phyloP scores from a whole-genome alignment of 2,329 filamentous ascomycete genomes.

The Phyllosticta ampelicida region DNA sequence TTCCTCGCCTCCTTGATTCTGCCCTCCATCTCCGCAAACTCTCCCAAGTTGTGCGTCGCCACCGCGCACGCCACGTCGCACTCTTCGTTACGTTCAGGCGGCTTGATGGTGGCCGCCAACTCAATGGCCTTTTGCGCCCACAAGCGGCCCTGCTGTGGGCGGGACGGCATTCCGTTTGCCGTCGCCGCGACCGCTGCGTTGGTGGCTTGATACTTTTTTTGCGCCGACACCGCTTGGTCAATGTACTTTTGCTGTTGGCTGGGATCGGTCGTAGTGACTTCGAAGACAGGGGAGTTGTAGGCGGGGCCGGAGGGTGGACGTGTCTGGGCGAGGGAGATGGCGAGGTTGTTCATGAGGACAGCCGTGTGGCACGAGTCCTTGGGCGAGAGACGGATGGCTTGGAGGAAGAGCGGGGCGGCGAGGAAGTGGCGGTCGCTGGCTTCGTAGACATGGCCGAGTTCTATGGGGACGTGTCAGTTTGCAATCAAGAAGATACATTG shows the following conservation, averaged over 20 bases:
- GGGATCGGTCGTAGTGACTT: not conserved
- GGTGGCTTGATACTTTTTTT: slow-evolving; percentile 3
- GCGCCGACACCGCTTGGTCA: not conserved
- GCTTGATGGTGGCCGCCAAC: slow-evolving; percentile 53
- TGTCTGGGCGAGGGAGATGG: slow-evolving; percentile 62
- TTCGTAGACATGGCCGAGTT: slow-evolving; percentile 67
- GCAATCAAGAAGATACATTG: too few species aligned
- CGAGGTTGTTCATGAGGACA: slow-evolving; percentile 77
- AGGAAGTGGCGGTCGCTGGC: slow-evolving; percentile 65
- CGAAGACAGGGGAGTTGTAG: slow-evolving; percentile 23
- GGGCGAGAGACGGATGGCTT: slow-evolving; percentile 62
- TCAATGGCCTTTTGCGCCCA: slow-evolving; percentile 72
- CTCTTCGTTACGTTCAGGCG: slow-evolving; percentile 59
- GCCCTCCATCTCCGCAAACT: slow-evolving; percentile 68
- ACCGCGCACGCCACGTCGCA: slow-evolving; percentile 77
- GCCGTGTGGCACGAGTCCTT: slow-evolving; percentile 62
- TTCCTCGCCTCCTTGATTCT: slow-evolving; percentile 53
- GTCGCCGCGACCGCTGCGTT: slow-evolving; percentile 15
- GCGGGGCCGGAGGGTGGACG: slow-evolving; percentile 2
- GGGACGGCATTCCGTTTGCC: slow-evolving; percentile 21
- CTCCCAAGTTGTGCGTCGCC: slow-evolving; percentile 76
- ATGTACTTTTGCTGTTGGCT: not conserved
- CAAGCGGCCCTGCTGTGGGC: slow-evolving; percentile 50
- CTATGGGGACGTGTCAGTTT: slow-evolving; percentile 21
- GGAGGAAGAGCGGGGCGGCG: slow-evolving; percentile 75